These are phyloP conservation scores for Dinochytrium kinnereticum DNA, from an alignment of 371 early-diverging fungal species.

Conservation along the genomic window DNA sequence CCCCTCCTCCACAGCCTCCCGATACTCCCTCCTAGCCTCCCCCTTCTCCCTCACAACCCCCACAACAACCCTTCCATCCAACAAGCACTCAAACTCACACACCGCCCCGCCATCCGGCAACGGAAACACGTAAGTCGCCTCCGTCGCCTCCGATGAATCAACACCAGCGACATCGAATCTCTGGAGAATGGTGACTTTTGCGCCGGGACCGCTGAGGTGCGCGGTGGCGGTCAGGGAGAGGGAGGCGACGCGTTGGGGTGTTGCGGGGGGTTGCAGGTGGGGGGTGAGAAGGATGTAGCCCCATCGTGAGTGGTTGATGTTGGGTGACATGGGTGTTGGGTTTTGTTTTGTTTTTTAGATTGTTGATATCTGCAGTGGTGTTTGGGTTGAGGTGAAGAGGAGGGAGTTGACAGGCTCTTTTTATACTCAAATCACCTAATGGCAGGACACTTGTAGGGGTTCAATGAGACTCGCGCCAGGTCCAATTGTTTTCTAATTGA, in stretches of 20 bases:
- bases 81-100: slow-evolving; percentile 34
- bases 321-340: too few relatives aligned
- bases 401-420: too few relatives aligned
- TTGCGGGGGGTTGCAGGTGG: neutral
- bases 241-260: neutral
- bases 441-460: too few relatives aligned
- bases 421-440: too few relatives aligned
- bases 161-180: slow-evolving; percentile 36
- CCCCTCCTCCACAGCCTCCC: slow-evolving; percentile 36
- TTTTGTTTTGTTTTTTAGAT: too few relatives aligned
- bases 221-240: slow-evolving; percentile 21
- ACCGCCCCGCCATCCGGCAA: slow-evolving; percentile 38
- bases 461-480: too few relatives aligned
- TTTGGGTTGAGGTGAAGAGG: too few relatives aligned
- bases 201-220: slow-evolving; percentile 26
- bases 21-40: slow-evolving; percentile 36
- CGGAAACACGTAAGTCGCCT: slow-evolving; percentile 50
- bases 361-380: too few relatives aligned
- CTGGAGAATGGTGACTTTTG: slow-evolving; percentile 38
- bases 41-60: slow-evolving; percentile 37
- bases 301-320: too few relatives aligned
- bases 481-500: too few relatives aligned
- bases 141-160: slow-evolving; percentile 8
- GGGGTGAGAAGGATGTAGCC: slow-evolving; percentile 7
- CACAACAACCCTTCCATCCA: slow-evolving; percentile 15